Conservation (phyloP, 2,329 filamentous ascomycete species). For the Dryadomyces sulphureus region DNA sequence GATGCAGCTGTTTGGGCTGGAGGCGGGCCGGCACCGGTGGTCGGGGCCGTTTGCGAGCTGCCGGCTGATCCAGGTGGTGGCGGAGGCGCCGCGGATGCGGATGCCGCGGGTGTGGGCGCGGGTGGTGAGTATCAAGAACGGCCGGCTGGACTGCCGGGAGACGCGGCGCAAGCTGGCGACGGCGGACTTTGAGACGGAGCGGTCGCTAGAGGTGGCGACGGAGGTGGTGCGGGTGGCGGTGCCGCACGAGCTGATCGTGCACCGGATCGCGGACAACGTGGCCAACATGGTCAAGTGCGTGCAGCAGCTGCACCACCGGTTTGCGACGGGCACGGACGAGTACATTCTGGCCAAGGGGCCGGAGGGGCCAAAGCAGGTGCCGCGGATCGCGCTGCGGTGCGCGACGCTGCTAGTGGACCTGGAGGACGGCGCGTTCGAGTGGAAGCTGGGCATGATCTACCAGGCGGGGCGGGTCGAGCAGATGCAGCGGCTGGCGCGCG, state of each 20-base stretch:
- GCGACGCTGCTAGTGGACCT: constrained; percentile 79
- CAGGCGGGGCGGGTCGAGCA: constrained; percentile 79
- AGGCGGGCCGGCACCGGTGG: constrained; percentile 77
- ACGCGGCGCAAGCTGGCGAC: constrained; percentile 33
- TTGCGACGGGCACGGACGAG: constrained; percentile 74
- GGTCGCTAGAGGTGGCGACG: constrained; percentile 66
- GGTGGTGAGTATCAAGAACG: constrained; percentile 66
- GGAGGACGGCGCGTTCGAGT: constrained; percentile 93
- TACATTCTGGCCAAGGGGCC: constrained; percentile 78
- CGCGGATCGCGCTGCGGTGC: constrained; percentile 69
- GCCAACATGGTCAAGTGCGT: constrained; percentile 73
- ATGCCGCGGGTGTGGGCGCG: constrained; percentile 77
- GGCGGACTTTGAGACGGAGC: constrained; percentile 52
- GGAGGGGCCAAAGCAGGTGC: constrained; percentile 72
- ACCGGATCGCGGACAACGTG: constrained; percentile 86
- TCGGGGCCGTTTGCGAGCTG: constrained; percentile 67
- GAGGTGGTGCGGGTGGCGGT: constrained; percentile 81
- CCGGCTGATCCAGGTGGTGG: constrained; percentile 70
- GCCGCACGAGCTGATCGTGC: constrained; percentile 80
- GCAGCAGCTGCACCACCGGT: constrained; percentile 88
- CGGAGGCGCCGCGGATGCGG: constrained; percentile 70
- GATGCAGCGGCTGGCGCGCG: constrained; percentile 72
- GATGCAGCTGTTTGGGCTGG: constrained; percentile 72
- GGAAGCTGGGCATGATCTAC: constrained; percentile 92
- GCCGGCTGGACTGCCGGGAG: constrained; percentile 68